Conservation (phyloP, 2,329 filamentous ascomycete genomes). For the Pestalotiopsis sp. region DNA sequence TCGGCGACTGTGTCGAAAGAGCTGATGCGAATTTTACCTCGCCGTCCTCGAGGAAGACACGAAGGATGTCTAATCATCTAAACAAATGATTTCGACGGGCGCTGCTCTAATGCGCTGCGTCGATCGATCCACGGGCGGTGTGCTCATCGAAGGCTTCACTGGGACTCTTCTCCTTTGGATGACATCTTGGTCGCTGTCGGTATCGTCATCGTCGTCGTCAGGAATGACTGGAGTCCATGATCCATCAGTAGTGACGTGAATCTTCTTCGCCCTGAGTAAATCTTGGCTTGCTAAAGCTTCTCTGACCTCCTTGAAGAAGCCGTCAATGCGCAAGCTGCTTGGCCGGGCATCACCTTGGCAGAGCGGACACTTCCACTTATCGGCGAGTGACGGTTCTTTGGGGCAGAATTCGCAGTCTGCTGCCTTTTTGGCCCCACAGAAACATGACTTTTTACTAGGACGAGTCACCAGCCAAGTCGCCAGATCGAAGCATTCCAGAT, state of each 20-base stretch:
- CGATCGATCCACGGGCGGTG: background rate
- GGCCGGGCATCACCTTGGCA: conserved; percentile 81
- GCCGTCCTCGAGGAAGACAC: background rate
- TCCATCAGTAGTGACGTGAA: conserved; percentile 66
- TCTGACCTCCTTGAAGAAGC: conserved; percentile 70
- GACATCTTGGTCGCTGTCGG: conserved; percentile 32
- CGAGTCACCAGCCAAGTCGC: conserved; percentile 77
- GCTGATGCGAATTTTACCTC: background rate
- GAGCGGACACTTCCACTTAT: conserved; percentile 86
- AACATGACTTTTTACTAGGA: conserved; percentile 42
- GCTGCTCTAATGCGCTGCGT: background rate
- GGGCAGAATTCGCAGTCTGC: conserved; percentile 39
- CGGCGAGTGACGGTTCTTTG: conserved; percentile 58
- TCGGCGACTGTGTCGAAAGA: background rate
- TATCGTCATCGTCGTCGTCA: conserved; percentile 35
- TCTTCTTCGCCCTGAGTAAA: conserved; percentile 56
- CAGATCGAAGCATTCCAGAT: conserved; percentile 90
- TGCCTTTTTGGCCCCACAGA: conserved; percentile 35
- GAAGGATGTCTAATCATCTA: conserved; percentile 10
- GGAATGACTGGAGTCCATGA: conserved; percentile 58
- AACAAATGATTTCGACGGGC: conserved; percentile 14
- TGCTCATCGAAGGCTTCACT: background rate
- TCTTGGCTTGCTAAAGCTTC: conserved; percentile 51
- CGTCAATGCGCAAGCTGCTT: conserved; percentile 69
- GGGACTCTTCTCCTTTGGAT: background rate